These are phyloP conservation scores for Ascochyta viciae-villosae DNA, from an alignment of 2,329 filamentous ascomycete species.

Conservation along the genomic window DNA sequence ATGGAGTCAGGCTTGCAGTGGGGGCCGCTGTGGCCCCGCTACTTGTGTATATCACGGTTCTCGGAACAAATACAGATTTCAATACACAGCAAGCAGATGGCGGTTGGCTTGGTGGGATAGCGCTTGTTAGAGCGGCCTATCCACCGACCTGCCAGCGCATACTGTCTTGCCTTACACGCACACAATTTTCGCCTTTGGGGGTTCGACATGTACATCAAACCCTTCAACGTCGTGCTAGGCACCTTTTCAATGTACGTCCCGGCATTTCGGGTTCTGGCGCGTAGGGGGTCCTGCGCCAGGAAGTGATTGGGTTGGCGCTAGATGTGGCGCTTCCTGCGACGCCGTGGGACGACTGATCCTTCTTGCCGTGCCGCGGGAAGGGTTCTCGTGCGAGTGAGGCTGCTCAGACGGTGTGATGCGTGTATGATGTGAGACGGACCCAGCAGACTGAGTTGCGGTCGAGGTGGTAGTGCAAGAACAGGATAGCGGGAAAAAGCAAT, in stretches of 20 bases:
- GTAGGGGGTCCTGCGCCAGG: neutral
- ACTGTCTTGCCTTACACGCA: conserved; percentile 6
- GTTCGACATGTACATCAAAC: neutral
- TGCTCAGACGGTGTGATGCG: conserved; percentile 10
- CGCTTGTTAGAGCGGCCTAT: conserved; percentile 3
- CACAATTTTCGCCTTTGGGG: neutral
- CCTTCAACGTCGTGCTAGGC: conserved; percentile 1
- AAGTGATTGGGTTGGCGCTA: conserved; percentile 17
- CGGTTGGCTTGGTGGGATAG: neutral
- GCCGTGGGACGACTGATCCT: conserved; percentile 5
- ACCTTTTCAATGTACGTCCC: conserved; percentile 10
- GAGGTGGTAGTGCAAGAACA: conserved; percentile 6
- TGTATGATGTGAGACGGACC: conserved; percentile 16
- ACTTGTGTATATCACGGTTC: conserved; percentile 20
- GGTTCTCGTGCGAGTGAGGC: conserved; percentile 11
- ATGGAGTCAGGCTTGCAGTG: conserved; percentile 19
- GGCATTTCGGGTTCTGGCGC: conserved; percentile 10
- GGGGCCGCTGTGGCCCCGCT: conserved; percentile 12
- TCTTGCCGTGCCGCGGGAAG: conserved; percentile 4
- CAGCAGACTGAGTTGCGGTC: conserved; percentile 15
- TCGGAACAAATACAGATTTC: conserved; percentile 9
- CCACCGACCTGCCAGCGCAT: conserved; percentile 11
- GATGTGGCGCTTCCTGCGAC: conserved; percentile 7
- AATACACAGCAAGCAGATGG: conserved; percentile 8
- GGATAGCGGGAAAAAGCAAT: conserved; percentile 12